Conservation (phyloP, 2,329 filamentous ascomycete species). For the Triangularia verruculosa region DNA sequence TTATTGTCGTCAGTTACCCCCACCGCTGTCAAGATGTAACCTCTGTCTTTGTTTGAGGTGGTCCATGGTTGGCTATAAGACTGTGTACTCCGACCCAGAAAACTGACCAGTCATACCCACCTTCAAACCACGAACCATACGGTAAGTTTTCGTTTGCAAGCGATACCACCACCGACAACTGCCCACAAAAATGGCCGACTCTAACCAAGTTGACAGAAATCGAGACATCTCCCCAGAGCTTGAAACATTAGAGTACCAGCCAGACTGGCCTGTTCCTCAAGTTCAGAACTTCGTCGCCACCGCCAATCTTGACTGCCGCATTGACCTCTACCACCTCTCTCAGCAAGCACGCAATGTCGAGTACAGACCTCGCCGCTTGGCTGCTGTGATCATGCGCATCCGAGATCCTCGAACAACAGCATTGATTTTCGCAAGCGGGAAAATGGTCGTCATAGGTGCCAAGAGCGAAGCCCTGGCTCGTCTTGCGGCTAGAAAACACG, state of each 20-base stretch:
- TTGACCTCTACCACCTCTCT: constrained; percentile 94
- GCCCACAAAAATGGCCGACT: neutral
- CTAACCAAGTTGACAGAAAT: neutral
- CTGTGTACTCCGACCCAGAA: no score
- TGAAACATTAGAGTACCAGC: neutral
- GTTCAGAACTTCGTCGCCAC: constrained; percentile 54
- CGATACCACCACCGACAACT: neutral
- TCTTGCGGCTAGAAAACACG: constrained; percentile 88
- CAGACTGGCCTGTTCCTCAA: constrained; percentile 20
- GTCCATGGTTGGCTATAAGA: no score
- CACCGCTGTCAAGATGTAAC: no score
- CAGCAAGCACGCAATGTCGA: constrained; percentile 93
- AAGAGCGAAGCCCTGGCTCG: constrained; percentile 94
- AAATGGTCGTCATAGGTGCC: constrained; percentile 97
- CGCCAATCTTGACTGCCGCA: constrained; percentile 88
- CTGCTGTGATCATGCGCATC: constrained; percentile 96
- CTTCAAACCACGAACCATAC: neutral
- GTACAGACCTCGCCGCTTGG: constrained; percentile 83
- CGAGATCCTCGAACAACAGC: constrained; percentile 95
- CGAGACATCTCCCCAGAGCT: neutral
- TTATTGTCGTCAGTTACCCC: neutral
- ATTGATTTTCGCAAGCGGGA: constrained; percentile 90
- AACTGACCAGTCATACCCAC: no score
- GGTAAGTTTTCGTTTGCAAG: neutral
- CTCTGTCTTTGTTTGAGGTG: no score